A percentile compares a stretch with the other conserved stretches of the same genome.
Evolutionary conservation across 73 alveolate species (phyloP).

Genomic region (Tetrahymena malaccensis): DNA sequence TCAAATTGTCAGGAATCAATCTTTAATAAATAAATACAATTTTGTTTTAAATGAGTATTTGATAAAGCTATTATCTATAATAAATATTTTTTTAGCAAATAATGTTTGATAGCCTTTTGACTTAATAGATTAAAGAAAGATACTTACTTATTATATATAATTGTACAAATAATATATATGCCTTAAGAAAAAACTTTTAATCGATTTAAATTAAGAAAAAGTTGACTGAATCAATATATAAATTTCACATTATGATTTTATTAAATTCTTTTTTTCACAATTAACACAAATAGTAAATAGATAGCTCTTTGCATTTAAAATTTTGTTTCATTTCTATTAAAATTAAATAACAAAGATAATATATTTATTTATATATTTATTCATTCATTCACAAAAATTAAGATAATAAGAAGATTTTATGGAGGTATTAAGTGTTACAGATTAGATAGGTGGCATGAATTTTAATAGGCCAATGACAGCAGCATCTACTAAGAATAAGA

Average conservation of each 20-base stretch:
- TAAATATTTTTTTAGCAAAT: no score
- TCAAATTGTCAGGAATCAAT: no score
- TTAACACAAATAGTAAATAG: no score
- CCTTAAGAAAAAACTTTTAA: background rate
- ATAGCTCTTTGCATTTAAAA: background rate
- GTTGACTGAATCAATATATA: background rate
- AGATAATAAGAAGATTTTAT: background rate
- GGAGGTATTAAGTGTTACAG: background rate
- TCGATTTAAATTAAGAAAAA: background rate
- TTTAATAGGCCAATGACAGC: background rate
- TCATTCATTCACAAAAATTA: no score
- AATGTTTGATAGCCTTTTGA: no score
- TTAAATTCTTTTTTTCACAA: no score
- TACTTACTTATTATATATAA: no score
- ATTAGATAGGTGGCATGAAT: background rate
- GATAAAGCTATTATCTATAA: no score
- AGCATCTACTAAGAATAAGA: background rate
- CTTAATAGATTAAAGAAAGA: background rate
- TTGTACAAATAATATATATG: background rate
- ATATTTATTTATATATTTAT: no score
- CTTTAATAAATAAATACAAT: no score
- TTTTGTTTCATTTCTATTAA: background rate
- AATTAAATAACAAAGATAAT: background rate
- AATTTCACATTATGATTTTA: background rate
- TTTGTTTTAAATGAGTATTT: no score